A percentile compares a stretch with the other conserved stretches of the same genome.
phyloP scores from a whole-genome alignment of 176 grass and related monocot species.

The Alloteropsis semialata region DNA sequence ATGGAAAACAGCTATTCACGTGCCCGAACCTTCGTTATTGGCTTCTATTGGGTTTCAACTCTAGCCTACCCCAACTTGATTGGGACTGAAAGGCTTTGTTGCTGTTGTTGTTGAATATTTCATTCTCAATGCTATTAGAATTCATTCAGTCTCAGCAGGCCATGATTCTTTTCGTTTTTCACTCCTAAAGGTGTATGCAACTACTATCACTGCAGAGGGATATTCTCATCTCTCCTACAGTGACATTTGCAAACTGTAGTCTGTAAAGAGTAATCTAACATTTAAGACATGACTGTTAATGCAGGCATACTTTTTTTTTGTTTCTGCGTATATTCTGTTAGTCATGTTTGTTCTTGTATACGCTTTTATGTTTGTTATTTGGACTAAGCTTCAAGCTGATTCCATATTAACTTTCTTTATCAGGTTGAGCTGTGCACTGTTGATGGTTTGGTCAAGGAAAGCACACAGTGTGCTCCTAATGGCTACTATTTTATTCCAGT shows the following conservation, averaged over 20 bases:
- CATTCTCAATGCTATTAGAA: not conserved
- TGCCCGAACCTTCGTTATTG: no score
- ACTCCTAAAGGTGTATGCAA: not conserved
- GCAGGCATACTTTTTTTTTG: not conserved
- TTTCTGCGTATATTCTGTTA: not conserved
- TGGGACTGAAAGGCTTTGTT: no score
- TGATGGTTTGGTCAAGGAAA: constrained; percentile 93
- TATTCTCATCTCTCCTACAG: not conserved
- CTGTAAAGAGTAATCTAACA: constrained; percentile 1
- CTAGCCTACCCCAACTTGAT: no score
- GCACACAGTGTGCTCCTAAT: constrained; percentile 92
- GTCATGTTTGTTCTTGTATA: not conserved
- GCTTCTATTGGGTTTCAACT: no score
- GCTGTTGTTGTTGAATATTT: not conserved
- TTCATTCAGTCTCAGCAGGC: not conserved
- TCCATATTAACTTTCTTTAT: constrained; percentile 20
- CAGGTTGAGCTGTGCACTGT: constrained; percentile 93
- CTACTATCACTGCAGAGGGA: not conserved
- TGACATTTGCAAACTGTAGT: not conserved
- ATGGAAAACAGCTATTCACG: no score
- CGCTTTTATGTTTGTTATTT: not conserved
- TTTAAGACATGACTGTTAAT: not conserved
- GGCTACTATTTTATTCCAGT: constrained; percentile 98
- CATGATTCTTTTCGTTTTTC: not conserved
- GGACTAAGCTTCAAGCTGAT: constrained; percentile 11